Percentiles rank a stretch among this genome's conserved stretches.
These are phyloP conservation scores for Mikania micrantha DNA, from an alignment of 129 eudicot genomes.

Conservation along the genomic window DNA sequence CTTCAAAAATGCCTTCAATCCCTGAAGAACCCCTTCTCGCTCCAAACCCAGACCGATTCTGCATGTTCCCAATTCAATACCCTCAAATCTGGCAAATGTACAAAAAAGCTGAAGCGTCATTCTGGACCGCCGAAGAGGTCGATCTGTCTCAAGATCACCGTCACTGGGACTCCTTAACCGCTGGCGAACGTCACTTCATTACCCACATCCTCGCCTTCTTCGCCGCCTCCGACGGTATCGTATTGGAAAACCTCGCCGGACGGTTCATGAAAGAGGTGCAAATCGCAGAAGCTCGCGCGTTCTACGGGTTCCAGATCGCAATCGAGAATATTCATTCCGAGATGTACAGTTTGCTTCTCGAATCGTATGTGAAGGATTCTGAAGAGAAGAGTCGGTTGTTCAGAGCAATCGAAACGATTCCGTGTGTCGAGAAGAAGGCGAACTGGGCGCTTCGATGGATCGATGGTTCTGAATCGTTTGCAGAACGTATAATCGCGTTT, in stretches of 20 bases:
- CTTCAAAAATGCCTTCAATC: conserved; percentile 47
- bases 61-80: conserved; percentile 86
- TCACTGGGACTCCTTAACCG: conserved; percentile 58
- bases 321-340: conserved; percentile 95
- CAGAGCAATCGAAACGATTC: conserved; percentile 74
- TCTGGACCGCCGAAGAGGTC: conserved; percentile 93
- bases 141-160: conserved; percentile 57
- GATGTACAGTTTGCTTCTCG: conserved; percentile 78
- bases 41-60: conserved; percentile 79
- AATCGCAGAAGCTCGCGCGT: conserved; percentile 85
- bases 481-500: conserved; percentile 75
- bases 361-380: conserved; percentile 58
- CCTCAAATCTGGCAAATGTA: conserved; percentile 95
- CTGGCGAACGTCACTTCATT: conserved; percentile 66
- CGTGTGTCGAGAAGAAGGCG: conserved; percentile 66
- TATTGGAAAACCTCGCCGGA: conserved; percentile 65
- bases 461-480: conserved; percentile 69
- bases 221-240: conserved; percentile 89
- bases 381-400: conserved; percentile 50
- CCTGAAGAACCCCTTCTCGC: conserved; percentile 76
- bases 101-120: conserved; percentile 87
- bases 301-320: conserved; percentile 89
- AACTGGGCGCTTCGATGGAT: conserved; percentile 89
- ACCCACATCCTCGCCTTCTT: conserved; percentile 86
- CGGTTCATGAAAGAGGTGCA: conserved; percentile 79